Conservation (phyloP, 2,329 filamentous ascomycete genomes). For the Sarocladium kiliense region DNA sequence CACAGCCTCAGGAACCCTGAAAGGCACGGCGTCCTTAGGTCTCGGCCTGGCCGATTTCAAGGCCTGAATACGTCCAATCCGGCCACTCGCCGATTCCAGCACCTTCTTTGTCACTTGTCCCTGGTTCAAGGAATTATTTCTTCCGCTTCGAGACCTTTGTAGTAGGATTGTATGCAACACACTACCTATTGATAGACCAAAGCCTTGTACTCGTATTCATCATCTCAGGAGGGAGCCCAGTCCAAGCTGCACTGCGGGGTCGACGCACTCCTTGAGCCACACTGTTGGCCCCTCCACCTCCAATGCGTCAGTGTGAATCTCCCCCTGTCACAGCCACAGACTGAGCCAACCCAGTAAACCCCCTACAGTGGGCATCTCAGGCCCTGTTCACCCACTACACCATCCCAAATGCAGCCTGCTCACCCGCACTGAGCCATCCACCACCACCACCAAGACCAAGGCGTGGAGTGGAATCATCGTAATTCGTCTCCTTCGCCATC, state of each 20-base stretch:
- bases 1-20: background rate
- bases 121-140: no score
- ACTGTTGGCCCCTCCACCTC: background rate
- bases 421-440: background rate
- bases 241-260: background rate
- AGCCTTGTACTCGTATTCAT: background rate
- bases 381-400: background rate
- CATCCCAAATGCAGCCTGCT: background rate
- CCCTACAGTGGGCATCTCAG: no score
- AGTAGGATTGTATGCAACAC: background rate
- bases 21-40: background rate
- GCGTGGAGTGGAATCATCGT: slow-evolving; percentile 1
- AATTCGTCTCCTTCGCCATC: background rate
- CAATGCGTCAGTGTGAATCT: background rate
- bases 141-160: no score
- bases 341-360: no score
- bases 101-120: no score
- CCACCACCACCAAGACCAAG: background rate
- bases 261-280: background rate
- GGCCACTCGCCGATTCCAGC: no score
- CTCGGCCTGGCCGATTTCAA: background rate
- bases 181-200: background rate
- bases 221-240: background rate
- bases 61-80: background rate
- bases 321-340: background rate